Conservation (phyloP, 345 rosid genomes). For the Erysimum cheiranthoides region DNA sequence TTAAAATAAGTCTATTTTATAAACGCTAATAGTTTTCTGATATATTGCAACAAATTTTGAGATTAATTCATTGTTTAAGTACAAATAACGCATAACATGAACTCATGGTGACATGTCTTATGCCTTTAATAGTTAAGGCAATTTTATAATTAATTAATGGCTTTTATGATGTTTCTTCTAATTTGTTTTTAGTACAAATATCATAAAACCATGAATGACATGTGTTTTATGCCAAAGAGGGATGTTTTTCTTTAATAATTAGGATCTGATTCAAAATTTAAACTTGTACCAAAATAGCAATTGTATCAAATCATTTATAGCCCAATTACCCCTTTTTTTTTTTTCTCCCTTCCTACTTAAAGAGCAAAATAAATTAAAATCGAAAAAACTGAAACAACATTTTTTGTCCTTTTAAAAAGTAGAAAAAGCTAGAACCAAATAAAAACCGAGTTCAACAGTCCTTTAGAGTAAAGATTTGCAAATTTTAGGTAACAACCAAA, state of each 20-base stretch:
- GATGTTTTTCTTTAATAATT: not conserved
- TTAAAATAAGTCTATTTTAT: not conserved
- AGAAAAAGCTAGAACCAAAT: not conserved
- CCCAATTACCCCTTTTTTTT: not conserved
- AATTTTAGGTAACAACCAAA: not conserved
- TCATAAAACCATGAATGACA: slow-evolving; percentile 17
- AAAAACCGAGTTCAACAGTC: not conserved
- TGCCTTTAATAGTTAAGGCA: not conserved
- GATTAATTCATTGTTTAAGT: not conserved
- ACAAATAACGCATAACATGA: not conserved
- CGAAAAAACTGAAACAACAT: not conserved
- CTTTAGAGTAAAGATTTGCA: not conserved
- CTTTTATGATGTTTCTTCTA: not conserved
- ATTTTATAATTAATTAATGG: not conserved
- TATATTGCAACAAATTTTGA: not conserved
- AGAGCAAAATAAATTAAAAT: not conserved
- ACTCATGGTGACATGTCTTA: slow-evolving; percentile 11
- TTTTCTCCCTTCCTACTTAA: not conserved
- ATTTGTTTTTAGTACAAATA: not conserved
- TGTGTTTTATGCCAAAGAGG: slow-evolving; percentile 17
- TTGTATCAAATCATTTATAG: not conserved
- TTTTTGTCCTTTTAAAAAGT: not conserved
- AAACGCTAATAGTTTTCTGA: not conserved
- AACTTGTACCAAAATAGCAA: not conserved
- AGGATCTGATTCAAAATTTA: not conserved